Percentiles rank a stretch among this genome's conserved stretches.
Evolutionary conservation across 129 eudicot genomes (phyloP).

Genomic region (Centaurea solstitialis): DNA sequence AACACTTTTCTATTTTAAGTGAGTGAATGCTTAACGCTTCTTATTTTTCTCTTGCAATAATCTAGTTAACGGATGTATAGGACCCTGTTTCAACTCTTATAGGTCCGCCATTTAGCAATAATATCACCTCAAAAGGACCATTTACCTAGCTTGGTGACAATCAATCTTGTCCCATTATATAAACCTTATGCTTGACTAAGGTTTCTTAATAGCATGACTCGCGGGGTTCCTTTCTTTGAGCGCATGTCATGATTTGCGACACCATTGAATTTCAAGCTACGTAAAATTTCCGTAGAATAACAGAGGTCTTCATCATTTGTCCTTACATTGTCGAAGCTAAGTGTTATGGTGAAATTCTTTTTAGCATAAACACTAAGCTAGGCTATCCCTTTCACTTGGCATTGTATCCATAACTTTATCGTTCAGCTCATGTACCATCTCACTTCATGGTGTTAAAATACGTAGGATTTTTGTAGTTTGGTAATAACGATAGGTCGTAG

Average conservation of each 20-base stretch:
- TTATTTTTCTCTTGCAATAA: too few relatives aligned
- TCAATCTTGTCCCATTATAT: too few relatives aligned
- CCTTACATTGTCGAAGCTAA: not conserved
- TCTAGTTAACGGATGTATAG: too few relatives aligned
- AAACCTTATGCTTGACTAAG: not conserved
- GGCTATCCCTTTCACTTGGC: too few relatives aligned
- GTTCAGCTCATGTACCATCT: not conserved
- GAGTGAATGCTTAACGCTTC: too few relatives aligned
- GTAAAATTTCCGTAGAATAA: not conserved
- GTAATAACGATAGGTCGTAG: not conserved
- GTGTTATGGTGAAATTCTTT: too few relatives aligned
- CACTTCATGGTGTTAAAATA: not conserved
- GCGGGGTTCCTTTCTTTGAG: not conserved
- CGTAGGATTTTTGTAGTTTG: not conserved
- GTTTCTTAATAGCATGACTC: not conserved
- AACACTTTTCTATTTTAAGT: too few relatives aligned
- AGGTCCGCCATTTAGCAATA: too few relatives aligned
- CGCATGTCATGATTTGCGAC: not conserved
- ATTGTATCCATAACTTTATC: not conserved
- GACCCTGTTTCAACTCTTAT: too few relatives aligned
- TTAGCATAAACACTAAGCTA: too few relatives aligned
- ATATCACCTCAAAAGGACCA: too few relatives aligned
- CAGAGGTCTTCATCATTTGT: not conserved
- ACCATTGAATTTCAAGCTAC: not conserved
- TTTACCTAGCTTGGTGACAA: too few relatives aligned